Evolutionary conservation across 1,284 basidiomycete genomes (phyloP), one percentile per base, ranked within the genome.

Genomic region (Fomitopsis pinicola): DNA sequence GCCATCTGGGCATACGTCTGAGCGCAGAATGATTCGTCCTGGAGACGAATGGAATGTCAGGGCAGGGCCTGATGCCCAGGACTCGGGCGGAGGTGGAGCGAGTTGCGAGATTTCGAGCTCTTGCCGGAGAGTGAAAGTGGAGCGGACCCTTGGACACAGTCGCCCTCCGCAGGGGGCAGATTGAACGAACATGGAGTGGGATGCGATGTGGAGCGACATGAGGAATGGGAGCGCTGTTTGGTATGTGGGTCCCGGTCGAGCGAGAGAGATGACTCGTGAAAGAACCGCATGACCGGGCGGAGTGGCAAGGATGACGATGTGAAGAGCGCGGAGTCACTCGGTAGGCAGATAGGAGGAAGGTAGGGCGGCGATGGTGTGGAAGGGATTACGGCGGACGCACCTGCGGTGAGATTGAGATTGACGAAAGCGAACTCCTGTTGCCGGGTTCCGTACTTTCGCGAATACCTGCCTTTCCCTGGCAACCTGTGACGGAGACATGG

Each of bases 321-420:
- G 30, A 33, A 33, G 30, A 33, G 30, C 30, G 30, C 30, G 30
- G 30, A 40, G 38, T 10, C 5, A 40, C 3, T 8, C 12, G 38
- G 38, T 40, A 15, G 38, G 38, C 4, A 40, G 38, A 40, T 40
- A 40, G 38, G 38, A 3, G 38, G 38, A 40, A 3, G 12, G 38
- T 40, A 40, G 38, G 38, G 38, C 12, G 38, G 38, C 3, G 38
- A 15, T 10, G 38, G 3, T 14, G 5, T 40, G 38, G 38, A 15
- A 36, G 38, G 38, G 38, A 40, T 10, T 15, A 40, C 38, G 38
- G 38, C n/a, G 68, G 59, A 71, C 83, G 63, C 66, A 89, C 92
- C 92, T 59, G 91, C 88, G 57, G 82, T 84, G 57, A 91, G 76
- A 71, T 93, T 89, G 76, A 93, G 93, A 69, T 87, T 85, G 40